Evolutionary conservation across 177 flowering plant genomes (phyloP).

Genomic region (Vitis hybrid): DNA sequence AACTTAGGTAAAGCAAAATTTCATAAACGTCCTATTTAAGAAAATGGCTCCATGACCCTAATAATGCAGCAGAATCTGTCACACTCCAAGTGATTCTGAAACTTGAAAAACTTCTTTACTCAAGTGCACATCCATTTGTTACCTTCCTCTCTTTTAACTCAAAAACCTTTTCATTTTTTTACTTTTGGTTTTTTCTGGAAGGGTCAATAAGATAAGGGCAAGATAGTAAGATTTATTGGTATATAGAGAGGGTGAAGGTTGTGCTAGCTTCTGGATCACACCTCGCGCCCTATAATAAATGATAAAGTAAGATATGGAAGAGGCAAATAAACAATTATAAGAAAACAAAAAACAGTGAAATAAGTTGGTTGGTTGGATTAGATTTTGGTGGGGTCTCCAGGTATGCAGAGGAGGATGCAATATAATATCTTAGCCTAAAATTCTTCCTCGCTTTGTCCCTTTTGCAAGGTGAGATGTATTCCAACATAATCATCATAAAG

Average conservation of each 20-base stretch:
- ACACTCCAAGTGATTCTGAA: too few species aligned
- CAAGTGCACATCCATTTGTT: too few species aligned
- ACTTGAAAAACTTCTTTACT: too few species aligned
- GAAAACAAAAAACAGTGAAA: constrained; percentile 6
- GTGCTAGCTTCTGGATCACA: neutral
- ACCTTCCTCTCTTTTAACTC: too few species aligned
- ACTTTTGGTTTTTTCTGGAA: constrained; percentile 2
- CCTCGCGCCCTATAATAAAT: neutral
- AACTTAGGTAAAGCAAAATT: too few species aligned
- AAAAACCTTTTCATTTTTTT: too few species aligned
- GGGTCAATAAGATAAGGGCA: neutral
- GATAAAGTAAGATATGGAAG: neutral
- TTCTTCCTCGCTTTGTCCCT: constrained; percentile 18
- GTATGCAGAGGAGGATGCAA: neutral
- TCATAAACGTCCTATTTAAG: too few species aligned
- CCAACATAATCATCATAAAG: neutral
- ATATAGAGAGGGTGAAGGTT: too few species aligned
- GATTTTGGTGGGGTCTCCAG: constrained; percentile 13
- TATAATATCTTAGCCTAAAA: constrained; percentile 13
- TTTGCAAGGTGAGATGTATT: constrained; percentile 38
- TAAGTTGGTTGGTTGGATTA: constrained; percentile 23
- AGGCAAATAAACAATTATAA: neutral
- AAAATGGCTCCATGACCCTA: too few species aligned
- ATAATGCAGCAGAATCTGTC: too few species aligned
- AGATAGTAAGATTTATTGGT: too few species aligned